phyloP scores from a whole-genome alignment of 768 basidiomycete species.

The Fistulinella prunicolor region DNA sequence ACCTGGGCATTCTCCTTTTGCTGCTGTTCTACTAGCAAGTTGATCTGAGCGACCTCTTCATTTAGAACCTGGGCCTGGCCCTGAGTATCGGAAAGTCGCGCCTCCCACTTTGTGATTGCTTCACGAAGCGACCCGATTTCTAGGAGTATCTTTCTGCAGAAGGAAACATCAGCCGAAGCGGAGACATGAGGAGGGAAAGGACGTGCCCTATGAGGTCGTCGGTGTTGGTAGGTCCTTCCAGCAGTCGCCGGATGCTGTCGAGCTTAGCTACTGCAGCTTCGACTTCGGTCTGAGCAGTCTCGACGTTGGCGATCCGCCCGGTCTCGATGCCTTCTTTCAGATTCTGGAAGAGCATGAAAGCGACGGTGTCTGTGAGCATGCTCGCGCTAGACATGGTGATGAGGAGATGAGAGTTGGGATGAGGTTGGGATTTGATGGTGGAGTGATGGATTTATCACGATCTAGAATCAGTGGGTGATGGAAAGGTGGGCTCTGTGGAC shows the following conservation, averaged over 20 bases:
- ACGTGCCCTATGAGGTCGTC: conserved; percentile 12
- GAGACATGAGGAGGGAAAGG: background rate
- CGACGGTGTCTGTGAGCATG: background rate
- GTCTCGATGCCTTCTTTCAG: conserved; percentile 11
- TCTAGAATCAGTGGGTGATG: background rate
- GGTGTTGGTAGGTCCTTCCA: background rate
- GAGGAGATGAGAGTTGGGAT: background rate
- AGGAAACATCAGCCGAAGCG: background rate
- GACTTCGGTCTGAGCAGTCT: conserved; percentile 5
- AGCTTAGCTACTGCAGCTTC: conserved; percentile 12
- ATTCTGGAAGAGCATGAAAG: conserved; percentile 9
- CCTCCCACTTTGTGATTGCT: conserved; percentile 7
- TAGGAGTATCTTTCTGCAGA: conserved; percentile 5
- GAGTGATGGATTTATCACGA: background rate
- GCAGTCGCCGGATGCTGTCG: background rate
- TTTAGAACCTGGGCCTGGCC: background rate
- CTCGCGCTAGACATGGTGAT: conserved; percentile 6
- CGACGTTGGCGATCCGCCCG: conserved; percentile 7
- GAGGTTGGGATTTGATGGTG: background rate
- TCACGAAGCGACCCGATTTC: conserved; percentile 10
- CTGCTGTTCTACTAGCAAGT: conserved; percentile 1
- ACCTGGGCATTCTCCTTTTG: conserved; percentile 4
- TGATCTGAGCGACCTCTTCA: conserved; percentile 6
- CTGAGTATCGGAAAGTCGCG: conserved; percentile 5
- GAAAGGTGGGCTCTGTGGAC: conserved; percentile 5